Base-by-base conservation (phyloP, 2,329 filamentous ascomycete species). In the Colletotrichum sansevieriae region DNA sequence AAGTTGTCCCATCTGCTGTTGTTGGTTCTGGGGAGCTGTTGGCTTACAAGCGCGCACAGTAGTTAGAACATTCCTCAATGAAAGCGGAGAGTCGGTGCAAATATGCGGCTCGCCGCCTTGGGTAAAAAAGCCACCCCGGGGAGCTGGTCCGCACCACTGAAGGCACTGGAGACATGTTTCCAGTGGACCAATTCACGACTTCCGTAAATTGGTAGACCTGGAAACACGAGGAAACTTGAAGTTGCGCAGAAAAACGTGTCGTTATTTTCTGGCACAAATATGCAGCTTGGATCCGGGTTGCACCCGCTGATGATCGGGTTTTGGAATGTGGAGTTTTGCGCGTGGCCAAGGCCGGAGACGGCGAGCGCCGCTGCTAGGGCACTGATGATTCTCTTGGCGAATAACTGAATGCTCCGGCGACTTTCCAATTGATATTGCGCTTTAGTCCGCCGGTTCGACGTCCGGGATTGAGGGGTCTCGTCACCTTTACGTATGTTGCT, bases 201-300 rank as follows among this genome's bases (percentile, higher is more conserved):
- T 2, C 84, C 83, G 72, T 87, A 83, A 20, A 88, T 80, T 0
- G 85, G 85, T 5, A 87, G 75, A 0, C 85, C 85, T 0, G 85
- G 85, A 71, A 87, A 87, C 0, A 80, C 78, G 61, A 83, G 82
- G 71, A 87, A 88, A 1, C 83, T 85, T 0, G 85, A 87, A 0
- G 83, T 83, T 2, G 80, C 83, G 70, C 83, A 86, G 74, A 84
- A 86, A 72, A 85, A 86, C 5, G 80, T 83, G n/a, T 80, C 78
- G 39, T 82, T 73, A 10, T 74, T 71, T 15, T 82, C 75, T 9
- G 74, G 72, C 20, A 83, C 74, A 56, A 80, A 78, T n/a, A 81
- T 77, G 54, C 82, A 83, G 5, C 78, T 82, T 0, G 84, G 84
- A 71, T 86, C 84, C 0, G 84, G 81, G 71, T 85, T 81, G 76